Conservation (phyloP, 352 stramenopile genomes). For the Saprolegnia diclina region DNA sequence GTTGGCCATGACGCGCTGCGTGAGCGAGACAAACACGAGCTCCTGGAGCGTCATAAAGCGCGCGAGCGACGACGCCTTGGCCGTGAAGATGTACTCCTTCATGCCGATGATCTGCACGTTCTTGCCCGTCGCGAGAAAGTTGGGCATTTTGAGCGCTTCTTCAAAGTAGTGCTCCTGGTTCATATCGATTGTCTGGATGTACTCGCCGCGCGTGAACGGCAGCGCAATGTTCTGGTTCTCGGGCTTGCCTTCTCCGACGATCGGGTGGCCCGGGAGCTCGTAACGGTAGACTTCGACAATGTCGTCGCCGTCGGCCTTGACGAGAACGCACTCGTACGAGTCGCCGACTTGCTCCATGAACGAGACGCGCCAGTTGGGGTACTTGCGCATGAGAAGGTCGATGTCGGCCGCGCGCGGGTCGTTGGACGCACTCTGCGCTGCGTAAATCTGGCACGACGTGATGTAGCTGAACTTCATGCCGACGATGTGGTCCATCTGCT, state of each 20-base stretch:
- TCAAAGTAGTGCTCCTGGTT: slow-evolving; percentile 89
- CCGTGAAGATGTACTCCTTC: slow-evolving; percentile 86
- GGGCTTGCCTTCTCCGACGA: slow-evolving; percentile 81
- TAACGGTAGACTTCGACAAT: slow-evolving; percentile 87
- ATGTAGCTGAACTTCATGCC: slow-evolving; percentile 87
- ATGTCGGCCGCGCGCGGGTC: slow-evolving; percentile 83
- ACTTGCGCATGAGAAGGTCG: slow-evolving; percentile 84
- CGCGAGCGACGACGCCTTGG: slow-evolving; percentile 74
- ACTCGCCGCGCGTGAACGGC: slow-evolving; percentile 80
- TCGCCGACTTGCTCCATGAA: slow-evolving; percentile 68
- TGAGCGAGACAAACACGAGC: slow-evolving; percentile 81
- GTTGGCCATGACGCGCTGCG: slow-evolving; percentile 73
- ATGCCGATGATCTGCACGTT: slow-evolving; percentile 84
- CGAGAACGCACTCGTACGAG: slow-evolving; percentile 69
- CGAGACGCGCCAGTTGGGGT: slow-evolving; percentile 81
- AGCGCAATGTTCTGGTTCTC: slow-evolving; percentile 87
- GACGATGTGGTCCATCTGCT: slow-evolving; percentile 84
- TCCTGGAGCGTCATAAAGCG: slow-evolving; percentile 86
- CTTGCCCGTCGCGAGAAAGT: slow-evolving; percentile 72
- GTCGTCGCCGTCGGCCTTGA: slow-evolving; percentile 69
- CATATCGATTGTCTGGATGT: slow-evolving; percentile 88
- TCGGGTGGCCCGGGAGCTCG: slow-evolving; percentile 81
- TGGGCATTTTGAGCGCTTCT: slow-evolving; percentile 83
- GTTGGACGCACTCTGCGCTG: slow-evolving; percentile 57
- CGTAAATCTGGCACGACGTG: slow-evolving; percentile 84